phyloP scores from a whole-genome alignment of 2,329 filamentous ascomycete species.

The Diaporthe australafricana region DNA sequence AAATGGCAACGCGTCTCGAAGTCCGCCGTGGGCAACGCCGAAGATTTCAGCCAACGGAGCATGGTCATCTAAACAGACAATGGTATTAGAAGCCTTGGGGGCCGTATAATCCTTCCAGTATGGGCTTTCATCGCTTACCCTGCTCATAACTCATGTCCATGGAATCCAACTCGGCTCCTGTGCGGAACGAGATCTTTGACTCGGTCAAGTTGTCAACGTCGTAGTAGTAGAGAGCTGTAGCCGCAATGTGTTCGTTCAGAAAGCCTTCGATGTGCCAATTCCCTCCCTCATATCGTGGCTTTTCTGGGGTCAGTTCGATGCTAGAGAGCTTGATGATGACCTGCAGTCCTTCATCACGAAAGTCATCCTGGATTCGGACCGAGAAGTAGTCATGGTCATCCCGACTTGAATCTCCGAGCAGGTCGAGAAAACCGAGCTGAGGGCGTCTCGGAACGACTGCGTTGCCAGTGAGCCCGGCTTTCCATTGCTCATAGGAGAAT shows the following conservation, averaged over 20 bases:
- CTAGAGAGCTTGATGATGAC: constrained; percentile 73
- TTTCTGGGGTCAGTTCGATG: constrained; percentile 68
- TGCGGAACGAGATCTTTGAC: constrained; percentile 57
- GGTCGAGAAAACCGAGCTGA: not conserved
- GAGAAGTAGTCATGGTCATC: constrained; percentile 41
- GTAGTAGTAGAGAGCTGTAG: constrained; percentile 66
- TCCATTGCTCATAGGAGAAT: constrained; percentile 29
- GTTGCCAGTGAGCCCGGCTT: not conserved
- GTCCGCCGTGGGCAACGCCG: constrained; percentile 23
- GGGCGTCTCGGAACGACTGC: not conserved
- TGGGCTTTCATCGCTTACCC: not conserved
- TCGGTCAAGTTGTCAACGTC: constrained; percentile 62
- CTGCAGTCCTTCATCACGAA: constrained; percentile 61
- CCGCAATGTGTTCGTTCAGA: constrained; percentile 66
- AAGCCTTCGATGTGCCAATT: constrained; percentile 62
- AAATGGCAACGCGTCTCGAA: constrained; percentile 42
- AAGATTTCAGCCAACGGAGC: constrained; percentile 38
- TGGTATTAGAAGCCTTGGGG: not conserved
- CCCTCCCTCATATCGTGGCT: constrained; percentile 59
- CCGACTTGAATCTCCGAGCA: not conserved
- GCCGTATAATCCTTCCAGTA: not conserved
- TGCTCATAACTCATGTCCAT: constrained; percentile 1
- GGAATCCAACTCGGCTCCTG: constrained; percentile 40
- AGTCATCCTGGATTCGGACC: constrained; percentile 41
- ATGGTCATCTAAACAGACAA: constrained; percentile 36